Base-by-base conservation (phyloP, 2,329 filamentous ascomycete genomes). In the Exophiala phaeomuriformis region DNA sequence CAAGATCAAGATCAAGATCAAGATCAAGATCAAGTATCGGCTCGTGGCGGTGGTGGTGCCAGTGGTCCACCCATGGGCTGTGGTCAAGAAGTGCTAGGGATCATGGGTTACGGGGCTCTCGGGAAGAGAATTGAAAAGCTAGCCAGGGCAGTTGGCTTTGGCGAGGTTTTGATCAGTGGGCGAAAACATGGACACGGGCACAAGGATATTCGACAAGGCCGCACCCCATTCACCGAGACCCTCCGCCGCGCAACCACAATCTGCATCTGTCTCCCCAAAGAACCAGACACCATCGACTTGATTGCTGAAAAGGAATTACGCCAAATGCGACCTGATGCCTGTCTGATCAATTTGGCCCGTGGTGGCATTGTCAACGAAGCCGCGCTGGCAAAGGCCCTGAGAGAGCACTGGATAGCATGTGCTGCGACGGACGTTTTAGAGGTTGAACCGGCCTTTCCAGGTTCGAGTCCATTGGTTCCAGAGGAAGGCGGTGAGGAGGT, bases 371-470 rank as follows among this genome's bases (percentile, higher is more conserved):
- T 79, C 10, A 72, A 79, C 48, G 77, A 79, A 62, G 64, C 64
- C 1, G 76, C 75, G 3, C 64, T 79, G 8, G 68, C 73, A 10
- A 64, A 65, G 12, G 75, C 76, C 1, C 59, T 79, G 49, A 70
- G 68, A 43, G 65, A 73, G n/a, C 67, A 67, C 10, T 64, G 64
- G 55, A 75, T 78, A 42, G 56, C 72, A 2, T 76, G 77, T 1
- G 76, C 75, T 43, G 77, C 73, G 9, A 73, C 73, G 1, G 77
- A 79, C 64, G 77, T 79, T 5, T 75, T 77, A 49, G 64, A 67
- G 40, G 66, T 67, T 28, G 77, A 80, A 59, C 77, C 77, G 12
- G 71, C 68, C 2, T 71, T 68, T 0, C 71, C 68, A 37, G 67
- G 71, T 9, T 73, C 71, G 27, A 72, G 69, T 4, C 69, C 72